Percentiles rank a stretch among this genome's conserved stretches.
These are phyloP conservation scores for Gastrodia elata DNA, from an alignment of 106 monocot genomes.

Conservation along the genomic window DNA sequence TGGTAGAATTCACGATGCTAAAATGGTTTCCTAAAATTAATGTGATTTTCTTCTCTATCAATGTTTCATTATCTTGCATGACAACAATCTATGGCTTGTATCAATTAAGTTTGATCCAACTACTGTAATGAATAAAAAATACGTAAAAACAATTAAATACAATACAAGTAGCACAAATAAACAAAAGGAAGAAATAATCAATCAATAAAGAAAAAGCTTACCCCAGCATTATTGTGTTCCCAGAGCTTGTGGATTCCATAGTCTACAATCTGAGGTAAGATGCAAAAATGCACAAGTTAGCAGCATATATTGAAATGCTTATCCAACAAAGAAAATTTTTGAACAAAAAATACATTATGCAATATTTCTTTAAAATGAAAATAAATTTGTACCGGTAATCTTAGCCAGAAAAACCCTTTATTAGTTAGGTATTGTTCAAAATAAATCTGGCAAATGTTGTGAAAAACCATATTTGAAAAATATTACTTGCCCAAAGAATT, in stretches of 20 bases:
- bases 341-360: background rate
- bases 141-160: background rate
- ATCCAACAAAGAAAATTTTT: background rate
- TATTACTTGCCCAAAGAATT: background rate
- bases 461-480: background rate
- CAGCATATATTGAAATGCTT: background rate
- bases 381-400: background rate
- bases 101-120: background rate
- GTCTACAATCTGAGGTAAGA: slow-evolving; percentile 12
- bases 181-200: background rate
- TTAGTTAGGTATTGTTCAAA: background rate
- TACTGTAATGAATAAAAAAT: background rate
- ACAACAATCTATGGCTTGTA: background rate
- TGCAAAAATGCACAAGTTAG: background rate
- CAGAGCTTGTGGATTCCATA: slow-evolving; percentile 13
- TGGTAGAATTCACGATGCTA: background rate
- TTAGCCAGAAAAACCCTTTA: background rate
- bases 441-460: background rate
- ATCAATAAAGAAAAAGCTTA: background rate
- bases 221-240: slow-evolving; percentile 10
- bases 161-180: background rate
- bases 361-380: background rate
- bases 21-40: background rate
- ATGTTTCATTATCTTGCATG: background rate
- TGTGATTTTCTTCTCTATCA: background rate